Evolutionary conservation across 805 yeast species (phyloP).

Genomic region (Schizosaccharomyces japonicus): DNA sequence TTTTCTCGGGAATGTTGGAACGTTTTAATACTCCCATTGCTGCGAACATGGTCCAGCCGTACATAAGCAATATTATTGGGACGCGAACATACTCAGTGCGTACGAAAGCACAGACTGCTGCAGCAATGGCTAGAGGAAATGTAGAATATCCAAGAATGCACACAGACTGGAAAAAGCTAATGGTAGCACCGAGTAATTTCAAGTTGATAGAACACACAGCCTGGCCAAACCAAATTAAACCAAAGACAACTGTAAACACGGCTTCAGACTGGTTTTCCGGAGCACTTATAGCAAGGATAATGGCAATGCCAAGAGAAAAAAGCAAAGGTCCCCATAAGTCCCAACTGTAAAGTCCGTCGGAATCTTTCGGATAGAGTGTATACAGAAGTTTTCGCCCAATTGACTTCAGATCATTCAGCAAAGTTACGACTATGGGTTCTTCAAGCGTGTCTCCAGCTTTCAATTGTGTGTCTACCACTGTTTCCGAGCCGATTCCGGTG

Average conservation of each 20-base stretch:
- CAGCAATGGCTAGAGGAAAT: background rate
- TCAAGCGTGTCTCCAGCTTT: background rate
- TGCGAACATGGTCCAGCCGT: conserved; percentile 2
- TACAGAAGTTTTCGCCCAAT: conserved; percentile 2
- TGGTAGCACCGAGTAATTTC: background rate
- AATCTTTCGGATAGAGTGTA: background rate
- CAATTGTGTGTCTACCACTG: background rate
- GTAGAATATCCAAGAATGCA: conserved; percentile 4
- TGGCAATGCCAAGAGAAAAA: conserved; percentile 1
- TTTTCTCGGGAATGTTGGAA: background rate
- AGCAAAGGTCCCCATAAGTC: conserved; percentile 4
- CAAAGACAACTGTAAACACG: conserved; percentile 1
- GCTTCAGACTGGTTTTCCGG: background rate
- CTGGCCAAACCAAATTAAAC: conserved; percentile 2
- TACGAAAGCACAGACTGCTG: background rate
- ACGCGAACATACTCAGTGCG: background rate
- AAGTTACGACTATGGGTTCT: background rate
- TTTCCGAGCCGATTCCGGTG: background rate
- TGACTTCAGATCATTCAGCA: background rate
- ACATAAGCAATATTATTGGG: background rate
- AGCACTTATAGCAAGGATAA: background rate
- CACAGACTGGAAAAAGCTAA: conserved; percentile 4
- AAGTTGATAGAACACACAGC: conserved; percentile 3
- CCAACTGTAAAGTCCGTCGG: background rate
- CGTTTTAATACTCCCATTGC: background rate